These are phyloP conservation scores for Ceratopteris richardii DNA, from an alignment of 75 land plant genomes.

Conservation along the genomic window DNA sequence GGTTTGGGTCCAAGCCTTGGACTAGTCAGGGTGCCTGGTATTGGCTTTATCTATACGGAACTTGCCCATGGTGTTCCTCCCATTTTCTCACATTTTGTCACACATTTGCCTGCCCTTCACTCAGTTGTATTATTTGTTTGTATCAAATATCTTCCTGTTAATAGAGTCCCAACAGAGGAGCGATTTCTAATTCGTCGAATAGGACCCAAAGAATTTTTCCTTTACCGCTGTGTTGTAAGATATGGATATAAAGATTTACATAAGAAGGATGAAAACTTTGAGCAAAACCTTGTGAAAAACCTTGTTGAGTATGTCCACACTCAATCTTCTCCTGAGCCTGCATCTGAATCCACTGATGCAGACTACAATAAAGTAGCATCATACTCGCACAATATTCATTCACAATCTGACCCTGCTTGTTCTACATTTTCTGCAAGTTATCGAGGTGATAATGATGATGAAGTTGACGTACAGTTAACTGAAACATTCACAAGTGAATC, in stretches of 20 bases:
- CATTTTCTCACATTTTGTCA: constrained; percentile 82
- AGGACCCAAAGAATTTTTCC: constrained; percentile 59
- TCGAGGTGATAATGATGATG: neutral
- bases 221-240: constrained; percentile 80
- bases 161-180: constrained; percentile 66
- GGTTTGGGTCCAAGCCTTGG: constrained; percentile 82
- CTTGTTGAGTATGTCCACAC: constrained; percentile 44
- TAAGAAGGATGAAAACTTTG: constrained; percentile 76
- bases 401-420: neutral
- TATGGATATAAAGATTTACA: constrained; percentile 89
- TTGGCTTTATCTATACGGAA: constrained; percentile 88
- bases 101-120: constrained; percentile 69
- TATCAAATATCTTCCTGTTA: constrained; percentile 62
- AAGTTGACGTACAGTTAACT: neutral
- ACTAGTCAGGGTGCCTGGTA: constrained; percentile 83
- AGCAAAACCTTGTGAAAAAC: constrained; percentile 54
- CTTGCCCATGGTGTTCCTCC: constrained; percentile 75
- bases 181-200: constrained; percentile 63
- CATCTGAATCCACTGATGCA: constrained; percentile 10
- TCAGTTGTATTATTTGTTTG: constrained; percentile 71
- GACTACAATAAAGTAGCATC: neutral
- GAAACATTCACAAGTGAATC: constrained; percentile 3
- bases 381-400: neutral
- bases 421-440: neutral
- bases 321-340: constrained; percentile 16